phyloP scores from a whole-genome alignment of 371 early-diverging fungal species.

The Lichtheimia ramosa region DNA sequence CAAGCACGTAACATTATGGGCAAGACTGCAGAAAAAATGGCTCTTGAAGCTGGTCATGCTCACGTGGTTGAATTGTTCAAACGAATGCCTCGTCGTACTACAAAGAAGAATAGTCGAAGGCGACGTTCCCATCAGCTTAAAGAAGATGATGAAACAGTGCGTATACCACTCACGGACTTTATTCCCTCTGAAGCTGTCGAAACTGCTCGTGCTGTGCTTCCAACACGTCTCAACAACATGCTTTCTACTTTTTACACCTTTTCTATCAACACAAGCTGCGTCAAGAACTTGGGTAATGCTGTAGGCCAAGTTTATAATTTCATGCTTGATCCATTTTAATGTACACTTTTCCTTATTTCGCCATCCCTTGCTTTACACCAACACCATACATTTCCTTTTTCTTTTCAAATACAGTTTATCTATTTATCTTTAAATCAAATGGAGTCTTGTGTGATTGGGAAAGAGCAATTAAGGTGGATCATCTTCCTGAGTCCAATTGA shows the following conservation, averaged over 20 bases:
- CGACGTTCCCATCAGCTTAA: neutral
- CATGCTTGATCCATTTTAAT: slow-evolving; percentile 44
- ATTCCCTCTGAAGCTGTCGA: slow-evolving; percentile 28
- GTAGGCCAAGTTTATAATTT: slow-evolving; percentile 39
- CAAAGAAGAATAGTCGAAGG: neutral
- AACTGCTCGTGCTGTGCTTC: slow-evolving; percentile 21
- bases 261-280: slow-evolving; percentile 26
- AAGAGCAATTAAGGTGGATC: no score
- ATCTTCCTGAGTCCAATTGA: no score
- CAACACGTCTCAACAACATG: slow-evolving; percentile 18
- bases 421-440: no score
- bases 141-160: slow-evolving; percentile 13
- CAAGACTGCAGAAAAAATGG: slow-evolving; percentile 40
- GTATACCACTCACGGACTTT: slow-evolving; percentile 33
- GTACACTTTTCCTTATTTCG: neutral
- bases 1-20: slow-evolving; percentile 28
- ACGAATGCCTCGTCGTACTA: slow-evolving; percentile 4
- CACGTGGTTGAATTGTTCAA: slow-evolving; percentile 25
- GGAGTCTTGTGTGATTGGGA: no score
- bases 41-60: slow-evolving; percentile 37
- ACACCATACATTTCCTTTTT: no score
- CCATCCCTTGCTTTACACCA: no score
- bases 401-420: no score
- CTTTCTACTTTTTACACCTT: slow-evolving; percentile 30
- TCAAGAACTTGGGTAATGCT: slow-evolving; percentile 27